phyloP scores from a whole-genome alignment of 371 early-diverging fungal species.

The Sporodiniella umbellata region DNA sequence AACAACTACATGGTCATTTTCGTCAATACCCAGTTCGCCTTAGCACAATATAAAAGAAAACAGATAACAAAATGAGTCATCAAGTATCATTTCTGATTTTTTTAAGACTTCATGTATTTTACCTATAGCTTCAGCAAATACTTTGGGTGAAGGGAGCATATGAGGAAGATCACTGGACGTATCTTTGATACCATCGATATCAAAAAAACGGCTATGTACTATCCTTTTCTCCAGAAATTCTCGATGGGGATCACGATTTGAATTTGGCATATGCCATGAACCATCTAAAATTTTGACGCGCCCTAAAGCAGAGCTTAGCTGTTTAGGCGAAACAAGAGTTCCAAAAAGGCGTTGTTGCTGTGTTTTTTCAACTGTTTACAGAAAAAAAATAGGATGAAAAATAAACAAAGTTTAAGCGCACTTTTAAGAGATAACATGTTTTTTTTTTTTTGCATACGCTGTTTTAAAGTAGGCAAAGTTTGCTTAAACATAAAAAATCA shows the following conservation, averaged over 20 bases:
- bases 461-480: not conserved
- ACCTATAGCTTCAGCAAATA: no score
- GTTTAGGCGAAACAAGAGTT: constrained; percentile 27
- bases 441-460: not conserved
- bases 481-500: not conserved
- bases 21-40: constrained; percentile 68
- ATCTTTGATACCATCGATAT: no score
- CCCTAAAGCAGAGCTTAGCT: constrained; percentile 26
- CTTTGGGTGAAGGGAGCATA: constrained; percentile 70
- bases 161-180: constrained; percentile 65
- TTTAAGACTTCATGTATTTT: no score
- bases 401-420: no score
- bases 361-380: not conserved
- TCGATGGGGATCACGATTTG: no score
- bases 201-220: no score
- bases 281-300: constrained; percentile 79
- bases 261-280: no score
- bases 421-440: not conserved
- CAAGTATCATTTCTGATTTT: no score
- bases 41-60: no score
- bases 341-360: constrained; percentile 15
- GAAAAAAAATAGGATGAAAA: no score
- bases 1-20: constrained; percentile 70
- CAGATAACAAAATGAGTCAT: no score
- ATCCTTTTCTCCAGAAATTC: no score